Percentiles rank a stretch among this genome's conserved stretches.
phyloP scores from a whole-genome alignment of 2,329 filamentous ascomycete genomes.

The Zopfia rhizophila region DNA sequence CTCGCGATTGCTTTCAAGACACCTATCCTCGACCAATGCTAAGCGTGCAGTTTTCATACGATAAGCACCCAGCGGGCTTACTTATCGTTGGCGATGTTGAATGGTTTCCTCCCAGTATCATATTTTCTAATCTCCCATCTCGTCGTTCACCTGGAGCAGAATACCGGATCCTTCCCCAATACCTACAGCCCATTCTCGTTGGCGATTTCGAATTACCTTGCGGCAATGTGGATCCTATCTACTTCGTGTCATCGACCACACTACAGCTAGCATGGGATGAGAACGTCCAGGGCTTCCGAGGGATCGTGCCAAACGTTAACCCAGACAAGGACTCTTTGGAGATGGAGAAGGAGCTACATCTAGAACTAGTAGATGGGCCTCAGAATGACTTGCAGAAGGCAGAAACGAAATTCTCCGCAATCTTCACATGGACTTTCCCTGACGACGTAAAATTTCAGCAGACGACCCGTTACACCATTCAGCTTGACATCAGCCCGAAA shows the following conservation, averaged over 20 bases:
- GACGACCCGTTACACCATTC: conserved; percentile 39
- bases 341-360: not conserved
- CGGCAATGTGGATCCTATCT: conserved; percentile 9
- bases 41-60: conserved; percentile 29
- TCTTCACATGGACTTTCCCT: conserved; percentile 35
- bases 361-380: not conserved
- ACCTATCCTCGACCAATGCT: conserved; percentile 18
- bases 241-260: conserved; percentile 18
- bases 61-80: conserved; percentile 14
- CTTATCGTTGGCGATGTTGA: conserved; percentile 28
- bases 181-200: conserved; percentile 13
- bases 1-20: conserved; percentile 45
- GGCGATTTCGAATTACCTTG: conserved; percentile 1
- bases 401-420: conserved; percentile 28
- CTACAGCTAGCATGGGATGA: conserved; percentile 37
- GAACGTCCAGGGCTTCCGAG: conserved; percentile 29
- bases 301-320: conserved; percentile 27
- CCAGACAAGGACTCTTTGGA: too few relatives aligned
- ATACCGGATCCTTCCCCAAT: conserved; percentile 35
- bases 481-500: conserved; percentile 20
- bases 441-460: conserved; percentile 40
- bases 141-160: conserved; percentile 22
- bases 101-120: conserved; percentile 34
- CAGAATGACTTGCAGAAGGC: conserved; percentile 3
- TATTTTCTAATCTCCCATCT: conserved; percentile 28